These are phyloP conservation scores for Pachysandra terminalis DNA, from an alignment of 164 flowering plant species.

Conservation along the genomic window DNA sequence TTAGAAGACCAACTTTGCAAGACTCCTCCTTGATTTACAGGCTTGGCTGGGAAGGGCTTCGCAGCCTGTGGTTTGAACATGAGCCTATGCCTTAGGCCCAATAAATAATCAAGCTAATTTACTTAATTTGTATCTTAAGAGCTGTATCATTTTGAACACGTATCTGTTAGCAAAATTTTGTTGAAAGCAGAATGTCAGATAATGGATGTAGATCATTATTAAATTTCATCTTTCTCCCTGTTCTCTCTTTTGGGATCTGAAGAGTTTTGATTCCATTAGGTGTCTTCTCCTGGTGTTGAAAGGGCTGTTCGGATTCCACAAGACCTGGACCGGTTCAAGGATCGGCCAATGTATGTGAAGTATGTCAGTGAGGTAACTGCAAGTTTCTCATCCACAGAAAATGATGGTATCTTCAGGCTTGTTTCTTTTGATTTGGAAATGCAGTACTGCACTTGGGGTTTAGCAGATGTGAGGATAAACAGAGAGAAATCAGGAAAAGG, in stretches of 20 bases:
- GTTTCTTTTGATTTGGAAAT: slow-evolving; percentile 61
- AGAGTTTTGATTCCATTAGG: slow-evolving; percentile 32
- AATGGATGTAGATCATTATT: background rate
- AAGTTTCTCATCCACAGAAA: slow-evolving; percentile 35
- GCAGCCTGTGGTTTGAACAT: too few relatives aligned
- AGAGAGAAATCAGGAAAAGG: slow-evolving; percentile 91
- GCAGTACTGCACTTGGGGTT: slow-evolving; percentile 67
- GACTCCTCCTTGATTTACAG: background rate
- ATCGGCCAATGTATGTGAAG: slow-evolving; percentile 64
- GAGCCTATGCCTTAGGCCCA: background rate
- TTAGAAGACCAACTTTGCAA: background rate
- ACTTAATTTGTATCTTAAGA: background rate
- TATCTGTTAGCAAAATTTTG: background rate
- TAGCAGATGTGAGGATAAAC: slow-evolving; percentile 80
- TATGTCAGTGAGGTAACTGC: slow-evolving; percentile 36
- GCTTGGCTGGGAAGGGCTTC: background rate
- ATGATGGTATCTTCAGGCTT: slow-evolving; percentile 78
- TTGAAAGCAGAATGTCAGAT: background rate
- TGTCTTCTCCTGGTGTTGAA: slow-evolving; percentile 89
- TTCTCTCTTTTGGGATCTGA: slow-evolving; percentile 6
- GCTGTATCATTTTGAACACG: background rate
- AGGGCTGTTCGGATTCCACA: slow-evolving; percentile 71
- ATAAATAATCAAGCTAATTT: background rate
- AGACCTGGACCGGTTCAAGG: slow-evolving; percentile 80
- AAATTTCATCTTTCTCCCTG: background rate